phyloP scores from a whole-genome alignment of 2,329 filamentous ascomycete genomes.

The Diaporthe amygdali region DNA sequence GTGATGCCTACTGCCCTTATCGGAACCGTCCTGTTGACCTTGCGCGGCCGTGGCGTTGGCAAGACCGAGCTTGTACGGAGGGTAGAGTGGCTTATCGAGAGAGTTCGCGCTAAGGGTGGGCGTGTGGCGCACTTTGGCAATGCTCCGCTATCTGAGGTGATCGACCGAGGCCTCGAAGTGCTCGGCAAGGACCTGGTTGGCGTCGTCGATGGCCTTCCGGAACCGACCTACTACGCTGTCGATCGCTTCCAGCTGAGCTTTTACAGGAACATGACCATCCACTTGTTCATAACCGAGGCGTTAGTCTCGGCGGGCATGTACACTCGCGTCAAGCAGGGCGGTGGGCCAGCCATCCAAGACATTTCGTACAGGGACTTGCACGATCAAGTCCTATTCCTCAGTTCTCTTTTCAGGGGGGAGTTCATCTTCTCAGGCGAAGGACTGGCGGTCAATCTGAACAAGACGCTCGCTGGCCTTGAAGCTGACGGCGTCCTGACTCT shows the following conservation, averaged over 20 bases:
- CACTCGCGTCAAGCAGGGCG: constrained; percentile 86
- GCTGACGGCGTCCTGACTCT: constrained; percentile 78
- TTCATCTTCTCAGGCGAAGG: constrained; percentile 96
- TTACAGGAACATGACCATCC: constrained; percentile 99
- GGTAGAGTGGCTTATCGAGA: constrained; percentile 86
- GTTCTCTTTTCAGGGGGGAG: constrained; percentile 90
- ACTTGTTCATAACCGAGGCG: constrained; percentile 93
- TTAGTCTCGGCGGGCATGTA: constrained; percentile 92
- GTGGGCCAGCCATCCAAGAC: constrained; percentile 80
- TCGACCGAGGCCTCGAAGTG: constrained; percentile 89
- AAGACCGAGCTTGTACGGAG: constrained; percentile 83
- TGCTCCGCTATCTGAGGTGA: constrained; percentile 77
- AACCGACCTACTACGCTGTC: constrained; percentile 93
- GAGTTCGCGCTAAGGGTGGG: constrained; percentile 85
- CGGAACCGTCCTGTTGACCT: constrained; percentile 88
- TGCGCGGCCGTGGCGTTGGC: constrained; percentile 90
- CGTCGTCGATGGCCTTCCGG: constrained; percentile 76
- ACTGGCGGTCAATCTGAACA: constrained; percentile 78
- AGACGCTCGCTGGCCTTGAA: constrained; percentile 79
- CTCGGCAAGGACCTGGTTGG: constrained; percentile 89
- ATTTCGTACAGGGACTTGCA: constrained; percentile 77
- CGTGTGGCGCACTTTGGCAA: constrained; percentile 92
- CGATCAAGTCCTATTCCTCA: constrained; percentile 86
- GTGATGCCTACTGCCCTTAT: constrained; percentile 98
- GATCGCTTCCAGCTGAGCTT: constrained; percentile 97